A percentile compares a stretch with the other conserved stretches of the same genome.
Conservation (phyloP, 2,329 filamentous ascomycete species). For the Trichocomaceae sp. region DNA sequence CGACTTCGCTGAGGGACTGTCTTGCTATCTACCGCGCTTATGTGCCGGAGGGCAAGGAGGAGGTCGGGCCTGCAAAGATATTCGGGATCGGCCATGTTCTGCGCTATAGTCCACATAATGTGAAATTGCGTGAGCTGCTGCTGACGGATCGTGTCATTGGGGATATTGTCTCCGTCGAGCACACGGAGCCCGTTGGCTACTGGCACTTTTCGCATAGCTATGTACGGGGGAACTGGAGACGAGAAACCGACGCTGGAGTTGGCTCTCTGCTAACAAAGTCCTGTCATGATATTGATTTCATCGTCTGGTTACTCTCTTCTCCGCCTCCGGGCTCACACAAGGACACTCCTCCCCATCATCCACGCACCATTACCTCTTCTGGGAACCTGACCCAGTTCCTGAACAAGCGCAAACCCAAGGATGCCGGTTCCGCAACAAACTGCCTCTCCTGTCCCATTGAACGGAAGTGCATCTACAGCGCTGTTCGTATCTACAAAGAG, state of each 20-base stretch:
- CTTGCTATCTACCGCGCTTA: constrained; percentile 56
- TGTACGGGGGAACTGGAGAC: constrained; percentile 89
- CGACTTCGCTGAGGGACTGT: constrained; percentile 71
- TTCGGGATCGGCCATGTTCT: constrained; percentile 94
- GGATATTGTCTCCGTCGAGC: constrained; percentile 76
- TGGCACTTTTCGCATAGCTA: constrained; percentile 94
- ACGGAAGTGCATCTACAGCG: constrained; percentile 72
- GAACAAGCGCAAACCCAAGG: constrained; percentile 64
- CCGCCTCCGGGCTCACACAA: constrained; percentile 46
- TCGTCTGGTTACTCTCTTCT: constrained; percentile 84
- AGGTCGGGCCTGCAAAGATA: constrained; percentile 42
- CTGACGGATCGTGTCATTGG: constrained; percentile 71
- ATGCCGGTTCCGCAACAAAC: constrained; percentile 73
- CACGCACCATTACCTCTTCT: constrained; percentile 65
- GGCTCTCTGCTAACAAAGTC: constrained; percentile 81
- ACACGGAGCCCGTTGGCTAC: constrained; percentile 91
- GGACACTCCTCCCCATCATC: constrained; percentile 58
- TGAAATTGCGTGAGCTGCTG: constrained; percentile 70
- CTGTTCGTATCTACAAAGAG: constrained; percentile 73
- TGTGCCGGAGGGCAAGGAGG: constrained; percentile 17
- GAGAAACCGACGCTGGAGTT: constrained; percentile 66
- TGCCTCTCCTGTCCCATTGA: constrained; percentile 76
- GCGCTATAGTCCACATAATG: constrained; percentile 88
- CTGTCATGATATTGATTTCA: constrained; percentile 90
- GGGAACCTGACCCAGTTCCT: constrained; percentile 75